Evolutionary conservation across 2,329 filamentous ascomycete species (phyloP).

Genomic region (Talaromyces sp.): DNA sequence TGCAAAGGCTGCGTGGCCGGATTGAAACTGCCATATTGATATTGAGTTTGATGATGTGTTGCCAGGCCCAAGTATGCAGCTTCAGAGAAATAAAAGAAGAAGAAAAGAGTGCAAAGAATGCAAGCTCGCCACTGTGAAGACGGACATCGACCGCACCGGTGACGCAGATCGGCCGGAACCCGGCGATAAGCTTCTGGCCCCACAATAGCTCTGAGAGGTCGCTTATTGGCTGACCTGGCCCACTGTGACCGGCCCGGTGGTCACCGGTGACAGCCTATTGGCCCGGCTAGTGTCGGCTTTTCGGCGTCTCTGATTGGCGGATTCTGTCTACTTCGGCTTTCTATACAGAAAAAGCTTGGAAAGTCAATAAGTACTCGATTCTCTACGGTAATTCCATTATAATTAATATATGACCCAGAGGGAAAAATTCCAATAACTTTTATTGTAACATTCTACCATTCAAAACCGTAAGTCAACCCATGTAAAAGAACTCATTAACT

Average conservation of each 20-base stretch:
- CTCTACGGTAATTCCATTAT: background rate
- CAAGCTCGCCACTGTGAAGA: background rate
- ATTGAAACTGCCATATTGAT: background rate
- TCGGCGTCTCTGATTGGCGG: background rate
- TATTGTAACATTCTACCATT: background rate
- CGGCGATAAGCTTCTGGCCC: background rate
- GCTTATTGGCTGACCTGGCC: background rate
- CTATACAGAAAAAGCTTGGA: too few species aligned
- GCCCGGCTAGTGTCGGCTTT: background rate
- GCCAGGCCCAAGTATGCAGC: background rate
- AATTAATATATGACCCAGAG: background rate
- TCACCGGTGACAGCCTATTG: background rate
- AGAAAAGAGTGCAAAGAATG: background rate
- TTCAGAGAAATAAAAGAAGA: slow-evolving; percentile 15
- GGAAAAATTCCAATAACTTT: background rate
- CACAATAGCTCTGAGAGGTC: background rate
- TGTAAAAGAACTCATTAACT: background rate
- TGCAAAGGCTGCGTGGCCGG: slow-evolving; percentile 1
- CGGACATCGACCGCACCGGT: background rate
- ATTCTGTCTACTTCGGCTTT: background rate
- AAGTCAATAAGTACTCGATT: background rate
- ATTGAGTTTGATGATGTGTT: background rate
- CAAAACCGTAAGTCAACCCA: background rate
- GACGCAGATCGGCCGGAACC: background rate
- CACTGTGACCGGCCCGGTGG: background rate